These are phyloP conservation scores for Spathaspora girioi DNA, from an alignment of 805 yeast species.

Conservation along the genomic window DNA sequence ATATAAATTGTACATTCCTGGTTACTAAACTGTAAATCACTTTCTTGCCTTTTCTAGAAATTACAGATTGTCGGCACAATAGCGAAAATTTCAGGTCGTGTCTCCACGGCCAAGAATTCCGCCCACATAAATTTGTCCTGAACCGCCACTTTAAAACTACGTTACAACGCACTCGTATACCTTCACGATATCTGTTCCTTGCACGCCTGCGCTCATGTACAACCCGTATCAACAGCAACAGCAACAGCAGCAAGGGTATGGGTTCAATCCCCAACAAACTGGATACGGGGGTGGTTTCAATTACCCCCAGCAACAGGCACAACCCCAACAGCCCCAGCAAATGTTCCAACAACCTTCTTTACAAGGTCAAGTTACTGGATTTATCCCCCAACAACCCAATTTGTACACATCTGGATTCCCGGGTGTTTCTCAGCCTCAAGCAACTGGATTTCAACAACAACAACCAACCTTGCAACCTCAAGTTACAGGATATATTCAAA, in stretches of 20 bases:
- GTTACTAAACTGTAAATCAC: not conserved
- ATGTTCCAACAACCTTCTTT: slow-evolving; percentile 38
- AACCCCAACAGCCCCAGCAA: slow-evolving; percentile 18
- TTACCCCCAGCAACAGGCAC: slow-evolving; percentile 23
- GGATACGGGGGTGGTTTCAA: slow-evolving; percentile 15
- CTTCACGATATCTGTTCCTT: not conserved
- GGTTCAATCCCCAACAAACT: slow-evolving; percentile 17
- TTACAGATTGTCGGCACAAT: not conserved
- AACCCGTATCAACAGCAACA: slow-evolving; percentile 37
- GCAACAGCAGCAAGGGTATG: slow-evolving; percentile 13
- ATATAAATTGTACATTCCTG: not conserved
- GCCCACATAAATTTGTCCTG: not conserved
- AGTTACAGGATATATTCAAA: slow-evolving; percentile 33
- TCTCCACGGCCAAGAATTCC: not conserved
- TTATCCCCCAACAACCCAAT: slow-evolving; percentile 17
- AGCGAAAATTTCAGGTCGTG: not conserved
- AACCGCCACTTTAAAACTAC: not conserved
- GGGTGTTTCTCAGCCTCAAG: slow-evolving; percentile 12
- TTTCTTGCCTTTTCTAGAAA: not conserved
- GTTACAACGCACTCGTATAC: not conserved
- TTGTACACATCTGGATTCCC: slow-evolving; percentile 6
- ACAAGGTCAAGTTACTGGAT: slow-evolving; percentile 24
- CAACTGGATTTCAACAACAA: slow-evolving; percentile 5
- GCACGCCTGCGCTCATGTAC: slow-evolving; percentile 23
- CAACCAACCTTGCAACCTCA: slow-evolving; percentile 21